These are phyloP conservation scores for Talaromyces sp. DNA, from an alignment of 2,329 filamentous ascomycete genomes.

Conservation along the genomic window DNA sequence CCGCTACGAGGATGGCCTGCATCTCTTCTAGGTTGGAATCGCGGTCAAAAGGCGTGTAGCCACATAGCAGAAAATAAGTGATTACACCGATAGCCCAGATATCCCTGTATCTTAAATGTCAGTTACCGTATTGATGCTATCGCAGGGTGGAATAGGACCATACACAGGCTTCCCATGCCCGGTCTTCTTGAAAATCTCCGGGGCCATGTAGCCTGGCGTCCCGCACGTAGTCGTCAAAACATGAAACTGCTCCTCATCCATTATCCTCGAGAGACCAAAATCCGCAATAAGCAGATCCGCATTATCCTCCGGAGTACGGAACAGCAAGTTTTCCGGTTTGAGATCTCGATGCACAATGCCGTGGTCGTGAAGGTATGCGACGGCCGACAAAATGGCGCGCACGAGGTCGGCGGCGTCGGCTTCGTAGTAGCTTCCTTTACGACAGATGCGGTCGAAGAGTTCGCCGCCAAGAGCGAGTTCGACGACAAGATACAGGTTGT, in stretches of 20 bases:
- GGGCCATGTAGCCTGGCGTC: constrained; percentile 98
- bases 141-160: constrained; percentile 20
- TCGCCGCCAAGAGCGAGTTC: constrained; percentile 95
- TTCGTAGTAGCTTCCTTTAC: constrained; percentile 98
- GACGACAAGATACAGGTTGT: constrained; percentile 97
- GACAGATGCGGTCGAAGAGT: constrained; percentile 96
- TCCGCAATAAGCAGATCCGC: constrained; percentile 95
- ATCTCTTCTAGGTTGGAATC: constrained; percentile 98
- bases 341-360: constrained; percentile 97
- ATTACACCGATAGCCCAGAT: constrained; percentile 98
- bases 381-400: constrained; percentile 90
- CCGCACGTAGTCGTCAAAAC: constrained; percentile 96
- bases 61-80: constrained; percentile 96
- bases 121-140: neutral
- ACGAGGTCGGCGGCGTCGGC: constrained; percentile 94
- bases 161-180: constrained; percentile 95
- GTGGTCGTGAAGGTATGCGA: constrained; percentile 96
- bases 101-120: constrained; percentile 52
- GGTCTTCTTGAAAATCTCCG: constrained; percentile 98
- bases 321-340: constrained; percentile 95
- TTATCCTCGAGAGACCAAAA: constrained; percentile 91
- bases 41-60: constrained; percentile 96
- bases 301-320: constrained; percentile 95
- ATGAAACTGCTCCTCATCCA: constrained; percentile 98
- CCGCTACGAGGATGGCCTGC: constrained; percentile 95